Evolutionary conservation across 371 early-diverging fungal genomes (phyloP).

Genomic region (Mortierella sp.): DNA sequence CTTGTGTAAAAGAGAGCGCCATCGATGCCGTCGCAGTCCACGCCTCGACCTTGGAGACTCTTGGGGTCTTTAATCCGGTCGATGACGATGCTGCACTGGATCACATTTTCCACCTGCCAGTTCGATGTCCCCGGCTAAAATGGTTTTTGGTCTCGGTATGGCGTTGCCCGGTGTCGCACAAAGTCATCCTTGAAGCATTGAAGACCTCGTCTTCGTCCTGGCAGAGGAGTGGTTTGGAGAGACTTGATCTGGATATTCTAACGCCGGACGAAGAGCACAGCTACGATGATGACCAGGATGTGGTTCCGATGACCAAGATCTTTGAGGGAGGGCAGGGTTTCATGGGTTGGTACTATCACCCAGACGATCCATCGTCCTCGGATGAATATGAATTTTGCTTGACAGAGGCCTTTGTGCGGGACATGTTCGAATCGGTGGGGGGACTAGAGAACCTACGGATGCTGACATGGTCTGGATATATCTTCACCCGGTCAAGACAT

Average conservation of each 20-base stretch:
- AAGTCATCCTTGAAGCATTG: background rate
- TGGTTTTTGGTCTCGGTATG: background rate
- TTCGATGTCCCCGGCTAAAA: background rate
- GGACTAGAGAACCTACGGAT: background rate
- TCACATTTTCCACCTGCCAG: background rate
- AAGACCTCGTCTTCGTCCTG: background rate
- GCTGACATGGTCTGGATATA: background rate
- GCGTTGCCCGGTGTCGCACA: background rate
- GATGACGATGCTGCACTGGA: background rate
- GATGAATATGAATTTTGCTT: background rate
- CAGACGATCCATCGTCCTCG: background rate
- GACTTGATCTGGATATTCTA: background rate
- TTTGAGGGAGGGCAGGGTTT: background rate
- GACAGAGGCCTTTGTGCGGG: background rate
- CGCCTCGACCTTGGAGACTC: background rate
- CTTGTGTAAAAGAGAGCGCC: background rate
- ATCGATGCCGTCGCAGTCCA: background rate
- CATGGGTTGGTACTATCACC: background rate
- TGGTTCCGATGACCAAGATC: background rate
- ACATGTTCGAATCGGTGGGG: background rate
- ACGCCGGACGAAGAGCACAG: background rate
- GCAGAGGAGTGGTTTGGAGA: background rate
- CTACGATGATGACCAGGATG: background rate
- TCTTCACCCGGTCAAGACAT: background rate
- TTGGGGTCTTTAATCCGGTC: background rate